These are phyloP conservation scores for Pichia sp. DNA, from an alignment of 1,139 yeast genomes.

Conservation along the genomic window DNA sequence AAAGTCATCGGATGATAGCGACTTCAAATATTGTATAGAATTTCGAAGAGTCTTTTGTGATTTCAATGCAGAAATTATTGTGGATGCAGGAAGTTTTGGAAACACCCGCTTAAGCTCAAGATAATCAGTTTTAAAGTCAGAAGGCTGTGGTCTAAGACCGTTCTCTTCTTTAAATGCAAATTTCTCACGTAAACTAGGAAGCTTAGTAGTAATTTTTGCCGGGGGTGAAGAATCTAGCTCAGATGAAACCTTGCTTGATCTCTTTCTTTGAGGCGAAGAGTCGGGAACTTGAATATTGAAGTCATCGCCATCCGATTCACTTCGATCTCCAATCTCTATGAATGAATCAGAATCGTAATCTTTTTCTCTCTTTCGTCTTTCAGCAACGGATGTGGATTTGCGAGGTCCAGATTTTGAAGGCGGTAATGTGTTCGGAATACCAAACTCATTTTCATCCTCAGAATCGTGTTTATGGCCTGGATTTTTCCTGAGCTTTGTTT, in stretches of 20 bases:
- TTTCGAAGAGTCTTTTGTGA: constrained; percentile 54
- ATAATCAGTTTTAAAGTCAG: constrained; percentile 30
- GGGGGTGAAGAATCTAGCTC: constrained; percentile 27
- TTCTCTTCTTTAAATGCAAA: constrained; percentile 9
- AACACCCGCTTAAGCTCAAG: constrained; percentile 47
- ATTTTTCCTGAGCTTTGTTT: no score
- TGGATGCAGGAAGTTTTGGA: constrained; percentile 44
- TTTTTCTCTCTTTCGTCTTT: background rate
- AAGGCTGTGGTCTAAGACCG: background rate
- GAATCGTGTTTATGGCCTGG: no score
- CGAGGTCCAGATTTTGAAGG: background rate
- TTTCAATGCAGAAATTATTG: constrained; percentile 58
- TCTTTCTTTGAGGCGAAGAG: constrained; percentile 37
- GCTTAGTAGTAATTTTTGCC: constrained; percentile 14
- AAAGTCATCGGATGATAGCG: background rate
- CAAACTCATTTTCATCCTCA: no score
- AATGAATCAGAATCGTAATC: background rate
- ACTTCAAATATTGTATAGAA: constrained; percentile 45
- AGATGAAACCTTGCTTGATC: constrained; percentile 6
- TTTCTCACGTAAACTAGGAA: constrained; percentile 14
- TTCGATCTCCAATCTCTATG: constrained; percentile 2
- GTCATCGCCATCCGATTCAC: constrained; percentile 3
- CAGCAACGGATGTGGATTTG: background rate
- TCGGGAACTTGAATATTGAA: constrained; percentile 40
- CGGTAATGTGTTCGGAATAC: no score